phyloP scores from a whole-genome alignment of 805 yeast genomes.

The Ogataea pignaliae region DNA sequence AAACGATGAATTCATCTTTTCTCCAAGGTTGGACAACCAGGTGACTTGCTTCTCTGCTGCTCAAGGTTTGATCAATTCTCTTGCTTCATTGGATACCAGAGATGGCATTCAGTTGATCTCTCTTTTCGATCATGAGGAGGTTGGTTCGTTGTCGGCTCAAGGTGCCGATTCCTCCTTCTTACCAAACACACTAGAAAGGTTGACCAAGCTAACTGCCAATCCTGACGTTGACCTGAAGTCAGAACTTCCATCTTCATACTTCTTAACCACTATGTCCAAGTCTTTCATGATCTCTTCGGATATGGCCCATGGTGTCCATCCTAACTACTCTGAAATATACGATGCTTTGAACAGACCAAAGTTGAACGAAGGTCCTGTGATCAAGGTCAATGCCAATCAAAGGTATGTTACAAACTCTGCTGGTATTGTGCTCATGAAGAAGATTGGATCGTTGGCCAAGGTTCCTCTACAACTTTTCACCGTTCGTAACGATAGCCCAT shows the following conservation, averaged over 20 bases:
- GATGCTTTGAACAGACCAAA: constrained; percentile 77
- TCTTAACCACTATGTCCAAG: constrained; percentile 58
- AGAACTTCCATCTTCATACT: constrained; percentile 32
- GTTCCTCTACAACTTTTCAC: constrained; percentile 92
- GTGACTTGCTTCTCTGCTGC: constrained; percentile 82
- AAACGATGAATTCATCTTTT: constrained; percentile 83
- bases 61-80: constrained; percentile 56
- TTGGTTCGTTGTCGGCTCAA: constrained; percentile 91
- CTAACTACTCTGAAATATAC: constrained; percentile 75
- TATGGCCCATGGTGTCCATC: constrained; percentile 97
- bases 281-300: constrained; percentile 90
- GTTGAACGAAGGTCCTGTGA: constrained; percentile 85
- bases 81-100: constrained; percentile 35
- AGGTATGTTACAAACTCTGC: constrained; percentile 92
- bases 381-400: constrained; percentile 92
- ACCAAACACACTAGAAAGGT: constrained; percentile 69
- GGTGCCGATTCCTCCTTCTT: constrained; percentile 94
- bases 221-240: constrained; percentile 32
- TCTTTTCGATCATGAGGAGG: constrained; percentile 92
- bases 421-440: constrained; percentile 75
- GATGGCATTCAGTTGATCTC: constrained; percentile 69
- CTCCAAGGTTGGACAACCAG: constrained; percentile 88
- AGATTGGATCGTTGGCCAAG: constrained; percentile 58
- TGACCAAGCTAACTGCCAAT: constrained; percentile 45
- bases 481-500: constrained; percentile 88